phyloP scores from a whole-genome alignment of 805 yeast genomes.

The Barnettozyma populi region DNA sequence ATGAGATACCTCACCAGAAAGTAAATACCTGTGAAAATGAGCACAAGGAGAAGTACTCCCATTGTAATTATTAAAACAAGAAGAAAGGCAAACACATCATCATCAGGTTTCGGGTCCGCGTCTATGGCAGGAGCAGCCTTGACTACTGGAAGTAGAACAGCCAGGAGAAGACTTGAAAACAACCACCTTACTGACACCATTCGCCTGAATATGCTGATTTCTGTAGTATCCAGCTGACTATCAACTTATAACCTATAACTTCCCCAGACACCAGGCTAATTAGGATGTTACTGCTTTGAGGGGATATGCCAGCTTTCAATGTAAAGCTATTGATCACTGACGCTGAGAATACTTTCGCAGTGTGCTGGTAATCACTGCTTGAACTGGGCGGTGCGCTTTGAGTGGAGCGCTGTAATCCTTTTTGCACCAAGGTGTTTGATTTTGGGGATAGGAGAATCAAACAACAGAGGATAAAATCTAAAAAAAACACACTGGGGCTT shows the following conservation, averaged over 20 bases:
- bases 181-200: neutral
- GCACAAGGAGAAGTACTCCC: constrained; percentile 6
- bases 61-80: constrained; percentile 6
- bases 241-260: neutral
- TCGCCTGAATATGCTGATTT: neutral
- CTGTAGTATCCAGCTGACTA: neutral
- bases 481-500: too few relatives aligned
- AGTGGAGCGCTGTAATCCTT: neutral
- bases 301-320: neutral
- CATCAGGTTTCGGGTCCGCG: neutral
- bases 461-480: too few relatives aligned
- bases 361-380: neutral
- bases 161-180: neutral
- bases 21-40: neutral
- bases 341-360: too few relatives aligned
- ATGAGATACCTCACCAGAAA: constrained; percentile 5
- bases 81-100: constrained; percentile 7
- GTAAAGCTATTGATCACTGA: neutral
- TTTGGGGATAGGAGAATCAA: neutral
- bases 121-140: neutral
- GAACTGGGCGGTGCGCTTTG: neutral
- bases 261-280: neutral
- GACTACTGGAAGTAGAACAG: neutral
- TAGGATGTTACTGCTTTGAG: neutral
- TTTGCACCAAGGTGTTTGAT: too few relatives aligned